These are phyloP conservation scores for Fusarium scirpi DNA, from an alignment of 2,329 filamentous ascomycete genomes.

Conservation along the genomic window DNA sequence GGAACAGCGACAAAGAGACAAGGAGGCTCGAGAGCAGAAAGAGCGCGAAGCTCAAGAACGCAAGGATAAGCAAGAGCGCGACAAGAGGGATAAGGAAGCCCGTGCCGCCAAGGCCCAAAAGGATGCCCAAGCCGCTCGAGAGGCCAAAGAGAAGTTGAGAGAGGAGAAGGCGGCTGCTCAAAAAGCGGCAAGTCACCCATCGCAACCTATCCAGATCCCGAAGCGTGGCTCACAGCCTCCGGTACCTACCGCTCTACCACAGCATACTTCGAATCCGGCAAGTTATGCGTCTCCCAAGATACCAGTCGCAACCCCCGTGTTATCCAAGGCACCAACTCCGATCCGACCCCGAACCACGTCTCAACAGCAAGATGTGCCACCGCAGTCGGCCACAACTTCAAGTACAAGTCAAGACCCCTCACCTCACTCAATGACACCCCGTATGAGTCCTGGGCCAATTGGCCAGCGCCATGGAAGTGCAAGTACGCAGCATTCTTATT, in stretches of 20 bases:
- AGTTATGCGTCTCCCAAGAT: slow-evolving; percentile 82
- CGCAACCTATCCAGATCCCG: slow-evolving; percentile 52
- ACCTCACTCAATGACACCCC: slow-evolving; percentile 72
- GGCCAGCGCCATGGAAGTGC: slow-evolving; percentile 73
- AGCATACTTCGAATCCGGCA: slow-evolving; percentile 68
- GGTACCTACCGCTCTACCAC: slow-evolving; percentile 65
- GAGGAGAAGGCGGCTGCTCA: slow-evolving; percentile 64
- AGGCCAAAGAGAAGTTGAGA: slow-evolving; percentile 72
- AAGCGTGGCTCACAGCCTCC: slow-evolving; percentile 56
- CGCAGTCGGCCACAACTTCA: slow-evolving; percentile 64
- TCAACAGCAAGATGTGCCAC: slow-evolving; percentile 81
- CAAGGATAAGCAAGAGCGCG: slow-evolving; percentile 70
- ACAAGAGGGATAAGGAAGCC: slow-evolving; percentile 71
- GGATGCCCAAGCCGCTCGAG: slow-evolving; percentile 64
- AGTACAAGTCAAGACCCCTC: slow-evolving; percentile 68
- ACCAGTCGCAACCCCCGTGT: slow-evolving; percentile 79
- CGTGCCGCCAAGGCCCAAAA: slow-evolving; percentile 68
- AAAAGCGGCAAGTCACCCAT: slow-evolving; percentile 55
- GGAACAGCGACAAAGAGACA: slow-evolving; percentile 83
- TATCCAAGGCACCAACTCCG: slow-evolving; percentile 86
- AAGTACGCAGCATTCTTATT: slow-evolving; percentile 52
- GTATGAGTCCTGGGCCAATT: slow-evolving; percentile 73
- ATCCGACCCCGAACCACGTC: slow-evolving; percentile 81
- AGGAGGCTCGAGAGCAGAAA: slow-evolving; percentile 77
- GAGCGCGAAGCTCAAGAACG: slow-evolving; percentile 76